Conservation (phyloP, 1,284 basidiomycete genomes). For the Fomitopsis palustris region DNA sequence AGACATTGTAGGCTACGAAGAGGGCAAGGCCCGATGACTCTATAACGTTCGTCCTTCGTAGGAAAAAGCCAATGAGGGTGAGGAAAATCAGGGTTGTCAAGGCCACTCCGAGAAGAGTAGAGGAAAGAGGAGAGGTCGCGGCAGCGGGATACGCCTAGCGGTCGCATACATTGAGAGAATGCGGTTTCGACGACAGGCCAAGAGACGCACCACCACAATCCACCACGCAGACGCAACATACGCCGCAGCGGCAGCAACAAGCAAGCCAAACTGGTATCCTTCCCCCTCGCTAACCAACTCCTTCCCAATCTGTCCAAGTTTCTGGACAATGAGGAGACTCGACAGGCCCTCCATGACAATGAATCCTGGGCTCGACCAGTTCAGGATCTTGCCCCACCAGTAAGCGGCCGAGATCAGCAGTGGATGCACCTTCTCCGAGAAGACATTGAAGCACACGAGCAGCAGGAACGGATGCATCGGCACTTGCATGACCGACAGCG, state of each 20-base stretch:
- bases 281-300: slow-evolving; percentile 68
- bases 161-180: slow-evolving; percentile 12
- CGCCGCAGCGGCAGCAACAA: slow-evolving; percentile 69
- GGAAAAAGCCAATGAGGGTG: slow-evolving; percentile 84
- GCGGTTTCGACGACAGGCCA: slow-evolving; percentile 6
- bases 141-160: slow-evolving; percentile 71
- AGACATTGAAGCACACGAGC: slow-evolving; percentile 77
- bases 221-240: slow-evolving; percentile 80
- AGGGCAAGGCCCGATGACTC: slow-evolving; percentile 86
- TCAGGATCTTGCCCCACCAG: slow-evolving; percentile 72
- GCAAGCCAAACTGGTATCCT: slow-evolving; percentile 67
- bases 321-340: slow-evolving; percentile 77
- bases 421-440: slow-evolving; percentile 61
- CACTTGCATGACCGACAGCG: slow-evolving; percentile 71
- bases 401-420: slow-evolving; percentile 51
- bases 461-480: slow-evolving; percentile 80
- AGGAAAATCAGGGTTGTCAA: slow-evolving; percentile 76
- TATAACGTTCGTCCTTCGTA: slow-evolving; percentile 89
- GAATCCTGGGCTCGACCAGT: slow-evolving; percentile 72
- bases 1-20: slow-evolving; percentile 84
- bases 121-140: slow-evolving; percentile 79
- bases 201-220: slow-evolving; percentile 64
- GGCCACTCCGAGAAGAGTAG: slow-evolving; percentile 79
- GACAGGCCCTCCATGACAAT: slow-evolving; percentile 82
- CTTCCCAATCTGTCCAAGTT: slow-evolving; percentile 71